A percentile compares a stretch with the other conserved stretches of the same genome.
These are phyloP conservation scores for Fusarium annulatum DNA, from an alignment of 2,329 filamentous ascomycete genomes.

Conservation along the genomic window DNA sequence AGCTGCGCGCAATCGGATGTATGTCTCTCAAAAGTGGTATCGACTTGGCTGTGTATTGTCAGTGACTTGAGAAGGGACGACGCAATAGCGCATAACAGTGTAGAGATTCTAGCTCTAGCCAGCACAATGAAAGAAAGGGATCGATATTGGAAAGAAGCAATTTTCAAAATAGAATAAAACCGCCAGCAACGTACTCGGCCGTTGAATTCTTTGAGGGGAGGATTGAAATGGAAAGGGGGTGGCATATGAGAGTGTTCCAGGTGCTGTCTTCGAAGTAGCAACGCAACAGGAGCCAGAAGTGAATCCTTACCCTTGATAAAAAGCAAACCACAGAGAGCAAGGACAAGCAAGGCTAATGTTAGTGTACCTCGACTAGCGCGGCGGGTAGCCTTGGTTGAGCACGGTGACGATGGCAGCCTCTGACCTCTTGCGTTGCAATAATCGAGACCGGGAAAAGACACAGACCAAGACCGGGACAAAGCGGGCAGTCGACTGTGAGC, in stretches of 20 bases:
- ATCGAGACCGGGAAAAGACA: slow-evolving; percentile 27
- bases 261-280: slow-evolving; percentile 38
- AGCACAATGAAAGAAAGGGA: slow-evolving; percentile 23
- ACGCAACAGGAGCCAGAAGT: slow-evolving; percentile 41
- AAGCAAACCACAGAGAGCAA: slow-evolving; percentile 42
- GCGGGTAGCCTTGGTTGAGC: slow-evolving; percentile 32
- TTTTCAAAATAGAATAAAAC: slow-evolving; percentile 12
- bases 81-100: slow-evolving; percentile 25
- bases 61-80: slow-evolving; percentile 30
- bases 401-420: slow-evolving; percentile 42
- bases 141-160: slow-evolving; percentile 18
- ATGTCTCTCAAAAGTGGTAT: slow-evolving; percentile 29
- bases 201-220: slow-evolving; percentile 36
- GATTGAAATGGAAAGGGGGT: slow-evolving; percentile 39
- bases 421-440: slow-evolving; percentile 33
- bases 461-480: slow-evolving; percentile 40
- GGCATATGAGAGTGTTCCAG: slow-evolving; percentile 34
- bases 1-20: slow-evolving; percentile 26
- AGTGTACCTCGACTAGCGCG: slow-evolving; percentile 39
- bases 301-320: slow-evolving; percentile 44
- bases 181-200: slow-evolving; percentile 37
- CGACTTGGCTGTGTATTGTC: slow-evolving; percentile 36
- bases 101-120: slow-evolving; percentile 13
- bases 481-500: slow-evolving; percentile 14
- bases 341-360: slow-evolving; percentile 37